A percentile compares a stretch with the other conserved stretches of the same genome.
Evolutionary conservation across 2,329 filamentous ascomycete species (phyloP).

Genomic region (Colletotrichum musae): DNA sequence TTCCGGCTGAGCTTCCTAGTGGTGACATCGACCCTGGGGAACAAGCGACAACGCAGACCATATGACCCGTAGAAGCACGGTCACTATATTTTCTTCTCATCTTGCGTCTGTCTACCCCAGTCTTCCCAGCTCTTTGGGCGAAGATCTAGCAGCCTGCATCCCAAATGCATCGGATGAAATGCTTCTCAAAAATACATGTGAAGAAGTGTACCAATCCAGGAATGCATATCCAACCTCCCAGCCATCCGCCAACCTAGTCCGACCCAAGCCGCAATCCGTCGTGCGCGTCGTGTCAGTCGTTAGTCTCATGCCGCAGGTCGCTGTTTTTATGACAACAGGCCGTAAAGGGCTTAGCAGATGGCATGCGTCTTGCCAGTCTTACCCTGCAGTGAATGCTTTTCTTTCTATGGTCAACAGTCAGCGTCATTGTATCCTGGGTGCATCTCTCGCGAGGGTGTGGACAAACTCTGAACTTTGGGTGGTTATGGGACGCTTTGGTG

Average conservation of each 20-base stretch:
- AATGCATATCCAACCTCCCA: neutral
- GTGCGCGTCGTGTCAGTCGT: slow-evolving; percentile 33
- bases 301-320: slow-evolving; percentile 11
- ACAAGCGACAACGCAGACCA: too few relatives aligned
- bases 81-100: neutral
- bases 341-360: slow-evolving; percentile 74
- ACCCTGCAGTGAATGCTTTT: slow-evolving; percentile 89
- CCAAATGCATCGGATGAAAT: neutral
- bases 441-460: neutral
- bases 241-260: neutral
- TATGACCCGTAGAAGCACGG: too few relatives aligned
- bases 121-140: neutral
- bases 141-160: neutral
- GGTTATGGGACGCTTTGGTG: slow-evolving; percentile 67
- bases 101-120: neutral
- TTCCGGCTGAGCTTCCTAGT: too few relatives aligned
- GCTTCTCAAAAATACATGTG: neutral
- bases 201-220: neutral
- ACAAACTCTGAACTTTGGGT: slow-evolving; percentile 65
- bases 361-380: slow-evolving; percentile 93
- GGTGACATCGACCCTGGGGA: too few relatives aligned
- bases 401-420: slow-evolving; percentile 63
- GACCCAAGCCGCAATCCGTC: slow-evolving; percentile 2
- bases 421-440: slow-evolving; percentile 4
- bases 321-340: slow-evolving; percentile 24